Evolutionary conservation across 805 yeast species (phyloP).

Genomic region (Dipodascus albidus): DNA sequence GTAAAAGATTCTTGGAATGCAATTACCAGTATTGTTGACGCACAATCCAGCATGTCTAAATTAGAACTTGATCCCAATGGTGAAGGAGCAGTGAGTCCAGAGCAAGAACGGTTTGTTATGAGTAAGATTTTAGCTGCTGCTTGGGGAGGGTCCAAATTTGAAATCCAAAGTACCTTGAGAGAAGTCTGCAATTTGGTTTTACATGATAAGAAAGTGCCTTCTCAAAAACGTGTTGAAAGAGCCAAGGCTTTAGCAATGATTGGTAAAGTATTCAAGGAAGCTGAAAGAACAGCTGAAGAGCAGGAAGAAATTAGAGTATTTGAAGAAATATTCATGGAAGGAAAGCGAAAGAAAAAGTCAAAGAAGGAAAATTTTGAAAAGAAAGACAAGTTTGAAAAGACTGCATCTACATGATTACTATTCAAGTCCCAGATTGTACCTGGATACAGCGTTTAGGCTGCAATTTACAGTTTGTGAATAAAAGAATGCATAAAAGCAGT

Average conservation of each 20-base stretch:
- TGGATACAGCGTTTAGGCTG: too few species aligned
- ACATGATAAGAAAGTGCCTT: constrained; percentile 50
- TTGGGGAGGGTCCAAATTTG: constrained; percentile 89
- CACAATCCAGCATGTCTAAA: constrained; percentile 67
- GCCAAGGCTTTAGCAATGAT: constrained; percentile 70
- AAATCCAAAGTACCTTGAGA: constrained; percentile 65
- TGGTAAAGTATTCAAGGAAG: constrained; percentile 56
- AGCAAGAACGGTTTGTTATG: constrained; percentile 67
- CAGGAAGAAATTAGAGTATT: constrained; percentile 83
- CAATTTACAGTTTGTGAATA: too few species aligned
- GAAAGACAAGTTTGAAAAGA: too few species aligned
- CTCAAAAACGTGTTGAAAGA: constrained; percentile 52
- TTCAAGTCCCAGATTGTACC: too few species aligned
- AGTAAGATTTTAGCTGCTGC: constrained; percentile 91
- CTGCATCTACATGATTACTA: too few species aligned
- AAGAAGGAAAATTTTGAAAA: too few species aligned
- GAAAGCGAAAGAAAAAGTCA: constrained; percentile 48
- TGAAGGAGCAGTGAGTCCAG: constrained; percentile 43
- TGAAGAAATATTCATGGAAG: constrained; percentile 88
- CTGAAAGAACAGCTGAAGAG: constrained; percentile 73
- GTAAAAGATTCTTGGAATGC: constrained; percentile 79
- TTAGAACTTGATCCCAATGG: constrained; percentile 58
- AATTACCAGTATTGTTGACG: constrained; percentile 75
- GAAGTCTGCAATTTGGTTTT: constrained; percentile 74
- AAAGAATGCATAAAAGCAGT: too few species aligned